Percentiles rank a stretch among this genome's conserved stretches.
Conservation (phyloP, 2,329 filamentous ascomycete species). For the Xylariaceae sp. region DNA sequence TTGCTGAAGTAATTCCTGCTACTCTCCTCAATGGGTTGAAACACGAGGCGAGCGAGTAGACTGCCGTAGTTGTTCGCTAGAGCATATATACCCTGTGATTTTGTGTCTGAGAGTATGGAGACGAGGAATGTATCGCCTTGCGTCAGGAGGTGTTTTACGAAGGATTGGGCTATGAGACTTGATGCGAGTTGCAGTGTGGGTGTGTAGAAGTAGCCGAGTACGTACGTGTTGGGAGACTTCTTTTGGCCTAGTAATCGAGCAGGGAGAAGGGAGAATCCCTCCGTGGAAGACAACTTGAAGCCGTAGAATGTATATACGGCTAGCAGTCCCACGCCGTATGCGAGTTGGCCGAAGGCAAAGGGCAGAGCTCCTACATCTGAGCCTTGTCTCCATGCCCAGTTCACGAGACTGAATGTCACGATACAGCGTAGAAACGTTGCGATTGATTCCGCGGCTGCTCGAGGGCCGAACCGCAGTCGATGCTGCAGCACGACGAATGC, state of each 20-base stretch:
- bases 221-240: constrained; percentile 36
- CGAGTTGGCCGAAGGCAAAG: constrained; percentile 83
- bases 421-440: constrained; percentile 77
- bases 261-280: constrained; percentile 68
- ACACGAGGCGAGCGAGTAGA: constrained; percentile 80
- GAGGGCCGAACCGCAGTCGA: constrained; percentile 72
- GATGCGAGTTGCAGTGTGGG: constrained; percentile 69
- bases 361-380: constrained; percentile 72
- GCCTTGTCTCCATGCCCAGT: constrained; percentile 55
- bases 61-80: constrained; percentile 94
- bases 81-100: constrained; percentile 86
- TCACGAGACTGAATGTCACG: constrained; percentile 68
- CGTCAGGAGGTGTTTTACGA: constrained; percentile 89
- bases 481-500: constrained; percentile 86
- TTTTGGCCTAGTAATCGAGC: constrained; percentile 16
- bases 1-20: constrained; percentile 87
- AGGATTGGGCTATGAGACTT: constrained; percentile 84
- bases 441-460: constrained; percentile 78
- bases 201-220: constrained; percentile 62
- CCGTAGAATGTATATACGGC: constrained; percentile 67
- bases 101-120: constrained; percentile 69
- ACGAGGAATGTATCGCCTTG: constrained; percentile 93
- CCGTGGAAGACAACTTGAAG: constrained; percentile 50
- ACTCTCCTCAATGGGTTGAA: constrained; percentile 94
- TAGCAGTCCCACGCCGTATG: constrained; percentile 68